Evolutionary conservation across 192 early-diverging fungal species (phyloP), one percentile per base, ranked within the genome.

Genomic region (Gaertneriomyces semiglobifer): DNA sequence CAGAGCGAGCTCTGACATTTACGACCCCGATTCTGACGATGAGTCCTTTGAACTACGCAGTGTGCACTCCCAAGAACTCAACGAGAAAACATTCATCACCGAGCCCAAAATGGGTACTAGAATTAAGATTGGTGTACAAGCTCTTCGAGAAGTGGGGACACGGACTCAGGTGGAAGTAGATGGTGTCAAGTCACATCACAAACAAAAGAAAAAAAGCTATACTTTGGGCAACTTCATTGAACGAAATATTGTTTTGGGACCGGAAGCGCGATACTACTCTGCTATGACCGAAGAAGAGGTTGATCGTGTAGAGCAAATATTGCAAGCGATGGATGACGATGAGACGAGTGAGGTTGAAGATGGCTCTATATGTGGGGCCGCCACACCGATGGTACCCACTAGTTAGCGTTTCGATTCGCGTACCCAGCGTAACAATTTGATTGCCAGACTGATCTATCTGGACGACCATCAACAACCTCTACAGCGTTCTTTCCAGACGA

Each of bases 261-360:
- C 65, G 12, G 68, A 82, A 14, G 81, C 81, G 4, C 66, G 81
- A 51, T 82, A 73, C 53, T 82, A 80, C 61, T 44, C 67, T 55
- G 77, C 81, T 8, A 73, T 82, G 77, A 82, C 77, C 6, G 72
- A 82, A 47, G 71, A 74, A 47, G 81, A 82, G 62, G 58, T 51
- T 4, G 65, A 75, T 7, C 66, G 81, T 20, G 72, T 82, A 4
- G 73, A 82, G 39, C 16, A 33, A 4, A 65, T 79, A 10, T 39
- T 79, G 12, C 47, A 69, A 5, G 50, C 10, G 18, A 50, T 38
- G 0, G 73, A 75, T 56, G 45, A 25, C 18, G 54, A 60, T 7
- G 69, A 76, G 16, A 33, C 2, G 25, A 33, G 25, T 33, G 25
- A 33, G 25, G 25, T 2, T 33, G 25, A 33, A 33, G 25, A 33